Conservation (phyloP, 208 protist genomes). For the Sergeia podlipaevii region DNA sequence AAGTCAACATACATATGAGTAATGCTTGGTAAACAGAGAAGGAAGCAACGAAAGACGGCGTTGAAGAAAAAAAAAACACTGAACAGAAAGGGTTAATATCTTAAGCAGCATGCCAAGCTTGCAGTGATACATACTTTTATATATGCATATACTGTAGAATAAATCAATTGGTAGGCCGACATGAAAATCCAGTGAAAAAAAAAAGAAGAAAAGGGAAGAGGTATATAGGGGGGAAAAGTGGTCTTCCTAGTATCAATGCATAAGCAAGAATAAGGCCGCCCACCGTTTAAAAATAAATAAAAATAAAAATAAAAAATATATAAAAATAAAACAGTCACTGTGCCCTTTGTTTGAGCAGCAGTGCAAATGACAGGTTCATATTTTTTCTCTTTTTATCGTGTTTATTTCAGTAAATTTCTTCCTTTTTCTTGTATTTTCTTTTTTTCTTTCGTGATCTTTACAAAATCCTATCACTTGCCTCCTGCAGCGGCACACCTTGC, state of each 20-base stretch:
- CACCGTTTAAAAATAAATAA: background rate
- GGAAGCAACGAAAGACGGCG: background rate
- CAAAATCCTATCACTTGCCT: too few relatives aligned
- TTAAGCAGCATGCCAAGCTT: too few relatives aligned
- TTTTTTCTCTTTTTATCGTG: background rate
- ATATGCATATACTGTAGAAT: too few relatives aligned
- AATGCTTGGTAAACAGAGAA: background rate
- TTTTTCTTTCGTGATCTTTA: too few relatives aligned
- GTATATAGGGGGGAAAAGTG: background rate
- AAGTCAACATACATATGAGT: too few relatives aligned
- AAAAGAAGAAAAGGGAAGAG: conserved; percentile 6
- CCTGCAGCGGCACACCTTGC: too few relatives aligned
- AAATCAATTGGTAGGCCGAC: background rate
- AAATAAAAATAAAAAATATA: background rate
- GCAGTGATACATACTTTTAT: too few relatives aligned
- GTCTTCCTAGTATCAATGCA: background rate
- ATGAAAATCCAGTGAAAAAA: background rate
- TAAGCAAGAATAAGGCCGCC: background rate
- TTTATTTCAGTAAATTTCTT: conserved; percentile 1
- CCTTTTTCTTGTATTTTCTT: background rate
- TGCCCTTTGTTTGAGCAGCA: too few relatives aligned
- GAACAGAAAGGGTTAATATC: background rate
- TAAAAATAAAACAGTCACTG: background rate
- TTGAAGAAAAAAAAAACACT: background rate
- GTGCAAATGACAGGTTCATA: background rate